These are phyloP conservation scores for Plicaturopsis crispa DNA, from an alignment of 768 basidiomycete genomes.

Conservation along the genomic window DNA sequence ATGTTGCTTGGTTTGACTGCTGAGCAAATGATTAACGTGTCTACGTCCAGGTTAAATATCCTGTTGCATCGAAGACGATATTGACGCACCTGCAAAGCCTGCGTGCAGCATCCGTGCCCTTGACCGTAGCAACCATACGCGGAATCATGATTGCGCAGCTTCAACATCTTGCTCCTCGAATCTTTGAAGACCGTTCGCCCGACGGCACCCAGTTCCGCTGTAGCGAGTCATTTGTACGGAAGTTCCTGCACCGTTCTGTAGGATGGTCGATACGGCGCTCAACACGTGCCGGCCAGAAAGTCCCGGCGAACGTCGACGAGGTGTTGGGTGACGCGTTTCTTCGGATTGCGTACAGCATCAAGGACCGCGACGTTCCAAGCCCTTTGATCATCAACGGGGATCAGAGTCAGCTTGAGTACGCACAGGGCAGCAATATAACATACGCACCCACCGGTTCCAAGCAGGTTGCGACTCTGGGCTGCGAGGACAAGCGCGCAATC, in stretches of 20 bases:
- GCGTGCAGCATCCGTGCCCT: constrained; percentile 11
- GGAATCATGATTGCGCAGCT: constrained; percentile 24
- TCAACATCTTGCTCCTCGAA: constrained; percentile 12
- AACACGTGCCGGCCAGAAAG: constrained; percentile 27
- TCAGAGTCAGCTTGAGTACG: constrained; percentile 25
- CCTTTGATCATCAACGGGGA: constrained; percentile 25
- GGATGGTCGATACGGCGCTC: constrained; percentile 18
- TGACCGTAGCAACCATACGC: constrained; percentile 17
- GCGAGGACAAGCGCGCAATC: constrained; percentile 34
- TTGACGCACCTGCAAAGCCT: constrained; percentile 10
- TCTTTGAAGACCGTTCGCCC: constrained; percentile 15
- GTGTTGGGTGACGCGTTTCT: constrained; percentile 11
- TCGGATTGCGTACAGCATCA: constrained; percentile 16
- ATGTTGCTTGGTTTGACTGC: background rate
- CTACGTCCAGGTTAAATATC: constrained; percentile 12
- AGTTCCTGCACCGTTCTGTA: constrained; percentile 13
- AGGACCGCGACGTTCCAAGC: constrained; percentile 17
- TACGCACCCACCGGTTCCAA: constrained; percentile 20
- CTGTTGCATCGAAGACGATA: constrained; percentile 12
- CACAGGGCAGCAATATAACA: constrained; percentile 18
- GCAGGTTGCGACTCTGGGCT: constrained; percentile 26
- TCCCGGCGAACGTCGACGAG: constrained; percentile 21
- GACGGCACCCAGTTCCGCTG: constrained; percentile 21
- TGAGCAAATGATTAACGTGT: background rate
- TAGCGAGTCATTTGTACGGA: constrained; percentile 18